These are phyloP conservation scores for Leccinum uliginosum DNA, from an alignment of 768 basidiomycete species.

Conservation along the genomic window DNA sequence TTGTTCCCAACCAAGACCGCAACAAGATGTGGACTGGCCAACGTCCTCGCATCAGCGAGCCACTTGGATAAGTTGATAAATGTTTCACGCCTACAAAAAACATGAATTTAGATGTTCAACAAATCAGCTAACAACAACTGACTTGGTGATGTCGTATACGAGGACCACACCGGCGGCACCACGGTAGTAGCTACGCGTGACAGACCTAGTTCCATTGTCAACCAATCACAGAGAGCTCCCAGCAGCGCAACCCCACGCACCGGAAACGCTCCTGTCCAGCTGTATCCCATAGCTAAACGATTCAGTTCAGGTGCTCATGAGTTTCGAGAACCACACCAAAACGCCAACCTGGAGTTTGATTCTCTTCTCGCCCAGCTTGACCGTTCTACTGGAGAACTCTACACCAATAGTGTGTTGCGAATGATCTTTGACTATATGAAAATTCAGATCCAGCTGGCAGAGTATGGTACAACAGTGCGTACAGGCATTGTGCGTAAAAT, in stretches of 20 bases:
- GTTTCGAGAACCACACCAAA: neutral
- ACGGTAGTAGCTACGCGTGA: slow-evolving; percentile 93
- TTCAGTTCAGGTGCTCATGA: slow-evolving; percentile 11
- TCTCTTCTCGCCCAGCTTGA: slow-evolving; percentile 89
- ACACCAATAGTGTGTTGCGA: slow-evolving; percentile 99
- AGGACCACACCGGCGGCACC: slow-evolving; percentile 90
- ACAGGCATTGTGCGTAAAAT: slow-evolving; percentile 96
- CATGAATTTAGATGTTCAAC: slow-evolving; percentile 2
- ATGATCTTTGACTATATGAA: slow-evolving; percentile 80
- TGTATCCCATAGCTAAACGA: slow-evolving; percentile 87
- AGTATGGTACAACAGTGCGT: slow-evolving; percentile 31
- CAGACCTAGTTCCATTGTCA: slow-evolving; percentile 50
- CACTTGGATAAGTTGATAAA: slow-evolving; percentile 82
- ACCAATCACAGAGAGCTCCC: slow-evolving; percentile 6
- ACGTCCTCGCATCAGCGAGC: slow-evolving; percentile 89
- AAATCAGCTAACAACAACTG: slow-evolving; percentile 16
- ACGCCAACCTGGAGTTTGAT: slow-evolving; percentile 86
- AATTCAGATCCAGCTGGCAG: slow-evolving; percentile 5
- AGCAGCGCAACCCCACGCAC: slow-evolving; percentile 35
- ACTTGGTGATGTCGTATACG: slow-evolving; percentile 93
- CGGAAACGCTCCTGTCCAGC: slow-evolving; percentile 96
- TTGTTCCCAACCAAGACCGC: slow-evolving; percentile 94
- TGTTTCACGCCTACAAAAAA: slow-evolving; percentile 68
- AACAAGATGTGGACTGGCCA: slow-evolving; percentile 90
- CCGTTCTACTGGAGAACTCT: slow-evolving; percentile 92